Evolutionary conservation across 345 rosid species (phyloP), one percentile per base, ranked within the genome.

Genomic region (Eucalyptus sp.): DNA sequence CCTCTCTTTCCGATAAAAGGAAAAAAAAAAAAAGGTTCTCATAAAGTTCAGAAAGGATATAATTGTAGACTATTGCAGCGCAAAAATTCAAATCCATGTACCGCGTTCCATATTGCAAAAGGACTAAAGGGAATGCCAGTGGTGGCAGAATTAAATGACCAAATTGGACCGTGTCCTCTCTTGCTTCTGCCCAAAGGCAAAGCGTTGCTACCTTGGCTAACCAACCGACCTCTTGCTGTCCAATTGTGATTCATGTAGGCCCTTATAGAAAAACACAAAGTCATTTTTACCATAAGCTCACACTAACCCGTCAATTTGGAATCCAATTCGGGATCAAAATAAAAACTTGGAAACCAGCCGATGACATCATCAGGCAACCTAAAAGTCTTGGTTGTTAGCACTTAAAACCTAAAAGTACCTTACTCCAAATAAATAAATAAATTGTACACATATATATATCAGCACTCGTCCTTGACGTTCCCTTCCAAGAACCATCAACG

Each of bases 1-100:
- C 29, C 62, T 4, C 62, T 22, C 29, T 24, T 56, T 56, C 29
- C 0, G 0, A 56, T 22, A 2, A 56, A 56, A 10, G 2, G 3
- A 56, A 56, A 24, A 56, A 49, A 24, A 56, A 49, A 49, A 49
- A 1, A 56, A 56, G 24, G 29, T 9, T 24, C 6, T 56, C 62
- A 24, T 56, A 24, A 56, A 56, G 13, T 68, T 68, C 7, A 3
- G 24, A 68, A 68, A 31, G 43, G 7, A 68, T 33, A 33, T 68
- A 17, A 68, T 68, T 8, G 76, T 8, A 13, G 3, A 64, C 71
- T 64, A n/a, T 64, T 31, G 10, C 7, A 13, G 1, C 16, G 33
- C 68, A 62, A 29, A 62, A 62, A 66, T n/a, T n/a, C 76, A 66
- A 66, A 2, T 66, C 79, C 79, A 66, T 16, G 11, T 66, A n/a